Evolutionary conservation across 176 grass and related monocot genomes (phyloP).

Genomic region (Eragrostis curvula): DNA sequence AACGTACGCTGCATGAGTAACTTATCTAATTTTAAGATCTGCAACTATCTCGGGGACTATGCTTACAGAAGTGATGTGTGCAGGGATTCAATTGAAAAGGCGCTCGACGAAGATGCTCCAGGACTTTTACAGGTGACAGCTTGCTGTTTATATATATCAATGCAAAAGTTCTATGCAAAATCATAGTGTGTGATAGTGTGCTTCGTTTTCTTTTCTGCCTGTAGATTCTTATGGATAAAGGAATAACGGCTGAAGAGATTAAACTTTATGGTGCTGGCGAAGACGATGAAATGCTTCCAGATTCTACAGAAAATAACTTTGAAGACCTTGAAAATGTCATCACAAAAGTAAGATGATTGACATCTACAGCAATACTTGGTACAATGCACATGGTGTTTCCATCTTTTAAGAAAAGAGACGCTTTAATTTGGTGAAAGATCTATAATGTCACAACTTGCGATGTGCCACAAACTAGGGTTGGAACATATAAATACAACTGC

Average conservation of each 20-base stretch:
- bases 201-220: conserved; percentile 25
- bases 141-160: conserved; percentile 25
- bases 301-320: conserved; percentile 70
- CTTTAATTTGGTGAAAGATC: conserved; percentile 9
- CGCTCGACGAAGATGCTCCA: conserved; percentile 96
- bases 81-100: conserved; percentile 89
- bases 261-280: conserved; percentile 81
- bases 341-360: conserved; percentile 65
- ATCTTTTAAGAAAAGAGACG: not conserved
- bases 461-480: not conserved
- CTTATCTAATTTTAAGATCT: conserved; percentile 23
- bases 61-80: conserved; percentile 36
- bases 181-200: conserved; percentile 24
- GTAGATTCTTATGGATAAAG: conserved; percentile 85
- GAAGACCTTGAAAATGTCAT: conserved; percentile 85
- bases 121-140: conserved; percentile 81
- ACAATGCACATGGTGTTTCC: not conserved
- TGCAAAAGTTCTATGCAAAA: conserved; percentile 10
- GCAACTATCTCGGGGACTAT: conserved; percentile 23
- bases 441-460: not conserved
- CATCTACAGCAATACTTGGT: conserved; percentile 27
- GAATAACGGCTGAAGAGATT: conserved; percentile 77
- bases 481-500: not conserved
- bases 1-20: conserved; percentile 60
- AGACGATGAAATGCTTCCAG: conserved; percentile 56